Conservation (phyloP, 1,284 basidiomycete species). For the Cystobasidiaceae sp. region DNA sequence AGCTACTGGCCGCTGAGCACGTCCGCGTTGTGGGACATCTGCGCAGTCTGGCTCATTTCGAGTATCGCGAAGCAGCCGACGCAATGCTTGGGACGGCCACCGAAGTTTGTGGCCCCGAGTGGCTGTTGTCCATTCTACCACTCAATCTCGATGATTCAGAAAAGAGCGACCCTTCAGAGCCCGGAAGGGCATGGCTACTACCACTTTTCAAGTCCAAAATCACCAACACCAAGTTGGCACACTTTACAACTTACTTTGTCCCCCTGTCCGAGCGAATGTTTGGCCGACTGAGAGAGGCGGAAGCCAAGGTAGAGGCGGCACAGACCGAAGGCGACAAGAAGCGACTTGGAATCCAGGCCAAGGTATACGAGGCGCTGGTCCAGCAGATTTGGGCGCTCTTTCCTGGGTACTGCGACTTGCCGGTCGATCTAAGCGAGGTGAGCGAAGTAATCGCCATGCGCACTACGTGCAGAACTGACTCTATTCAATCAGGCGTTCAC, state of each 20-base stretch:
- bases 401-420: conserved; percentile 65
- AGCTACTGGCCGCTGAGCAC: conserved; percentile 66
- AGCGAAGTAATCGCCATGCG: conserved; percentile 5
- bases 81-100: conserved; percentile 72
- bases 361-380: conserved; percentile 88
- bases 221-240: conserved; percentile 73
- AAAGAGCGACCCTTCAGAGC: conserved; percentile 24
- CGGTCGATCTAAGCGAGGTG: conserved; percentile 63
- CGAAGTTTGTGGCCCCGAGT: conserved; percentile 77
- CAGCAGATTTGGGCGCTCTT: conserved; percentile 80
- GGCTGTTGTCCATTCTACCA: conserved; percentile 69
- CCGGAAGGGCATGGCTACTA: conserved; percentile 77
- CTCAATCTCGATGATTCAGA: conserved; percentile 64
- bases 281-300: conserved; percentile 55
- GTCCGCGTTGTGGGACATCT: conserved; percentile 70
- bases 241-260: conserved; percentile 86
- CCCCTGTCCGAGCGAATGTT: conserved; percentile 92
- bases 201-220: conserved; percentile 74
- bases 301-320: conserved; percentile 65
- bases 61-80: conserved; percentile 85
- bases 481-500: conserved; percentile 58
- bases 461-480: conserved; percentile 22
- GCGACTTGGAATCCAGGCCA: conserved; percentile 61
- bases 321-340: conserved; percentile 53
- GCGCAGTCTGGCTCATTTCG: conserved; percentile 73